These are phyloP conservation scores for Rhytidiadelphus loreus DNA, from an alignment of 225 moss, liverwort and hornwort species.

Conservation along the genomic window DNA sequence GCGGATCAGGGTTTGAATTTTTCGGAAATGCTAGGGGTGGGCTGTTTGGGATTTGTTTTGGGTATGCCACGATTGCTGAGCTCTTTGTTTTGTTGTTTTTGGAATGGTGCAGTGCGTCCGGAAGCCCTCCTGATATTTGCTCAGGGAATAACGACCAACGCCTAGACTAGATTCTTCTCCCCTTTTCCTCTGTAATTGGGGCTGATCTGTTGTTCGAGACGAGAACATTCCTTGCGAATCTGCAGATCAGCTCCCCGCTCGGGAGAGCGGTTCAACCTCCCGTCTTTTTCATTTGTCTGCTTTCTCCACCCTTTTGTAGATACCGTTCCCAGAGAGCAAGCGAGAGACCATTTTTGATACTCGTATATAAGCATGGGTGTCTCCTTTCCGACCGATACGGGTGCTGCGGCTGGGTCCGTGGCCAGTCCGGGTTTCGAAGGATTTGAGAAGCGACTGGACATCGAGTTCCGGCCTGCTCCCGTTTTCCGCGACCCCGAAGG, in stretches of 20 bases:
- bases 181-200: background rate
- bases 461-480: slow-evolving; percentile 67
- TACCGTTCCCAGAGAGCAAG: background rate
- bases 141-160: background rate
- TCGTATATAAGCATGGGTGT: background rate
- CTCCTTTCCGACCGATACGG: background rate
- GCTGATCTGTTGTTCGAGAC: slow-evolving; percentile 69
- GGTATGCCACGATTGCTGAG: background rate
- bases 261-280: slow-evolving; percentile 46
- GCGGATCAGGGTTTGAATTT: background rate
- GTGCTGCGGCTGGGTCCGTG: background rate
- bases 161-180: slow-evolving; percentile 15
- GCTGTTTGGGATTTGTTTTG: background rate
- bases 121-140: slow-evolving; percentile 99
- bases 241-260: slow-evolving; percentile 64
- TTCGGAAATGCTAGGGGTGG: background rate
- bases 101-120: slow-evolving; percentile 75
- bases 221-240: slow-evolving; percentile 9
- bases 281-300: background rate
- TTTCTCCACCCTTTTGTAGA: background rate
- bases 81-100: background rate
- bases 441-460: slow-evolving; percentile 84
- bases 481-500: slow-evolving; percentile 69
- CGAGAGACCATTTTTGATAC: background rate
- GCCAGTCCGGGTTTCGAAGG: slow-evolving; percentile 74